A percentile compares a stretch with the other conserved stretches of the same genome.
phyloP scores from a whole-genome alignment of 2,329 filamentous ascomycete species.

The Fusarium oligoseptatum region DNA sequence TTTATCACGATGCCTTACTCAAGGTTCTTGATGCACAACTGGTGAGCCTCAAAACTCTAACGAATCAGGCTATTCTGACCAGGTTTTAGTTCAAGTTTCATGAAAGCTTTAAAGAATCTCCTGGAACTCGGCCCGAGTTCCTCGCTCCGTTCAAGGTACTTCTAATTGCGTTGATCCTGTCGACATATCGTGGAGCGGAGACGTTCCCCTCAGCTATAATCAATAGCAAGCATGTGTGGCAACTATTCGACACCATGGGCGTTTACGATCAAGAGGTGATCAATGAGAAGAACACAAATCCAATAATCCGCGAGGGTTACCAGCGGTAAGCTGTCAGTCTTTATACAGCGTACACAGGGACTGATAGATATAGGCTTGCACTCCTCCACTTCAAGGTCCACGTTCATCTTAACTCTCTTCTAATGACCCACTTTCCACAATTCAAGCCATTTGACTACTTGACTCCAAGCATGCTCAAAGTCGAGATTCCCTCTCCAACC shows the following conservation, averaged over 20 bases:
- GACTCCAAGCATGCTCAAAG: background rate
- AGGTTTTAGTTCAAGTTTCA: background rate
- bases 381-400: background rate
- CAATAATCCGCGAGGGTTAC: background rate
- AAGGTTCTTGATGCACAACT: background rate
- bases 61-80: background rate
- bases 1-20: background rate
- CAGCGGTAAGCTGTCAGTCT: background rate
- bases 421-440: background rate
- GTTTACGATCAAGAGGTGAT: background rate
- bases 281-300: background rate
- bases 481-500: background rate
- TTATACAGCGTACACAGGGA: background rate
- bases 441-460: background rate
- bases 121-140: background rate
- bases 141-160: background rate
- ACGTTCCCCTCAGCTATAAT: background rate
- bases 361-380: background rate
- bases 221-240: background rate
- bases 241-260: background rate
- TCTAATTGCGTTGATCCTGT: background rate
- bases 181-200: background rate
- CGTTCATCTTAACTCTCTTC: background rate
- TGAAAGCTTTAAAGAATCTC: background rate
- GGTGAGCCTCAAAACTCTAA: background rate